A percentile compares a stretch with the other conserved stretches of the same genome.
phyloP scores from a whole-genome alignment of 2,329 filamentous ascomycete genomes.

The Fusarium algeriense region DNA sequence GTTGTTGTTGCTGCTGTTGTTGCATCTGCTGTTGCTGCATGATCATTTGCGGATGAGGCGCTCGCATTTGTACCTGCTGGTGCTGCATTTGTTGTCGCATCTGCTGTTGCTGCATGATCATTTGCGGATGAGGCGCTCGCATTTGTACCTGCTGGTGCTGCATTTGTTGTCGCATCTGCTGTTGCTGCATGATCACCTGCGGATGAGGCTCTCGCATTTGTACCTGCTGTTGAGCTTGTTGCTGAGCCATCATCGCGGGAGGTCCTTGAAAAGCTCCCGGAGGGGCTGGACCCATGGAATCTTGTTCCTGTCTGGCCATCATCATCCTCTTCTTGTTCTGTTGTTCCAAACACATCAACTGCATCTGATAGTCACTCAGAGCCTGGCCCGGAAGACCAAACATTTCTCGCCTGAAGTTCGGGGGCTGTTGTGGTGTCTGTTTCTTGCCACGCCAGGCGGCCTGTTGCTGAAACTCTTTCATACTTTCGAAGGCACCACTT shows the following conservation, averaged over 20 bases:
- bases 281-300: slow-evolving; percentile 50
- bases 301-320: slow-evolving; percentile 85
- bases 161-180: slow-evolving; percentile 1
- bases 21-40: neutral
- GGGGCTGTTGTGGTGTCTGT: slow-evolving; percentile 54
- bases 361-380: slow-evolving; percentile 80
- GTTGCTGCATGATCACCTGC: neutral
- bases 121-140: slow-evolving; percentile 9
- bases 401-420: slow-evolving; percentile 9
- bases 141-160: slow-evolving; percentile 2
- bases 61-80: slow-evolving; percentile 6
- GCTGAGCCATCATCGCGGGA: neutral
- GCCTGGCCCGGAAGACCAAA: slow-evolving; percentile 12
- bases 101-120: neutral
- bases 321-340: slow-evolving; percentile 88
- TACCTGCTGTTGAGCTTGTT: neutral
- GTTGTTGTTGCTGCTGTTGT: slow-evolving; percentile 15
- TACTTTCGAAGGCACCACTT: slow-evolving; percentile 53
- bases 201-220: slow-evolving; percentile 11
- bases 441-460: slow-evolving; percentile 48
- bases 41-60: slow-evolving; percentile 4
- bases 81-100: neutral
- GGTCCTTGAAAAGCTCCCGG: neutral
- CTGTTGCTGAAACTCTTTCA: slow-evolving; percentile 54
- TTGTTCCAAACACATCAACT: slow-evolving; percentile 86